These are phyloP conservation scores for Wallacemonas sp. DNA, from an alignment of 208 protist species.

Conservation along the genomic window DNA sequence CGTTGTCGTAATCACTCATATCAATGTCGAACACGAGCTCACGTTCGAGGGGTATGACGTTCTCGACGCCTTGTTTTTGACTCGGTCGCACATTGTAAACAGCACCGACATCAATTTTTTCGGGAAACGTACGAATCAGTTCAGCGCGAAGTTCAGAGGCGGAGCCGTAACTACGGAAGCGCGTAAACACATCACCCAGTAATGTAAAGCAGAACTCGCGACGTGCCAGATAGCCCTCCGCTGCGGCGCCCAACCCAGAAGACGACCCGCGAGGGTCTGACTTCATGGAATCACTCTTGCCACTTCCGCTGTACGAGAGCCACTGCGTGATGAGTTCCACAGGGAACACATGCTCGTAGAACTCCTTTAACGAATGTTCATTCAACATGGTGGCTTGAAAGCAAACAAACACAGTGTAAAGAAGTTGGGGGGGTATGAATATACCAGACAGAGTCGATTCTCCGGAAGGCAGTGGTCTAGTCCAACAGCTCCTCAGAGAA, in stretches of 20 bases:
- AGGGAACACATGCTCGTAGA: constrained; percentile 89
- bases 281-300: neutral
- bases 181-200: constrained; percentile 88
- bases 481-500: no score
- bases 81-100: constrained; percentile 87
- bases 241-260: constrained; percentile 5
- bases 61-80: constrained; percentile 76
- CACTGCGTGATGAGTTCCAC: constrained; percentile 77
- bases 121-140: constrained; percentile 73
- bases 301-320: constrained; percentile 55
- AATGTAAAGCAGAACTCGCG: constrained; percentile 92
- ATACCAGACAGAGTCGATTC: no score
- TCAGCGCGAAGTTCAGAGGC: constrained; percentile 68
- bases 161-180: constrained; percentile 81
- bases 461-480: no score
- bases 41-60: constrained; percentile 85
- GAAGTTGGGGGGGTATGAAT: no score
- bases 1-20: constrained; percentile 99
- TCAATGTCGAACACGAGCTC: constrained; percentile 99
- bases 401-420: no score
- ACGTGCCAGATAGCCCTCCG: constrained; percentile 71
- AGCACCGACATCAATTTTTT: constrained; percentile 91
- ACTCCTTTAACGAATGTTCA: constrained; percentile 76
- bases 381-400: constrained; percentile 59
- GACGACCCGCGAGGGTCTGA: constrained; percentile 1